Base-by-base conservation (phyloP, 768 basidiomycete species). In the Daedaleopsis sinensis region DNA sequence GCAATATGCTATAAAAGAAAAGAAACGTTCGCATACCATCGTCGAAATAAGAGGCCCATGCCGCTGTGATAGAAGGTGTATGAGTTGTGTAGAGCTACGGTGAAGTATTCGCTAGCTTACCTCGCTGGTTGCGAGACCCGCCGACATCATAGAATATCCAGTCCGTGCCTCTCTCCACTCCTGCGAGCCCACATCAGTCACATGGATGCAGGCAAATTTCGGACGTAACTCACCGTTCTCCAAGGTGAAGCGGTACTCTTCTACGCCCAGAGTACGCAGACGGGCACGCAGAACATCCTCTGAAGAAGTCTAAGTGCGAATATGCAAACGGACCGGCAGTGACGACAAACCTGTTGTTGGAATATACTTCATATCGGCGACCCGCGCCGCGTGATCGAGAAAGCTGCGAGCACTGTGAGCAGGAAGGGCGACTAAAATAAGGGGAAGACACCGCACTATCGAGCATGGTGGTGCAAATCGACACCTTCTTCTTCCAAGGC, bases 121-220 rank as follows among this genome's bases (percentile, higher is more conserved):
- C 81, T 72, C 84, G 72, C 67, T 86, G 82, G 61, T 77, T 78
- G 37, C 81, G 74, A 56, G 80, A 79, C 0, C 86, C 87, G 21
- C 86, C 84, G 18, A 88, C 83, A 62, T 89, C 87, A 66, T 86
- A 87, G 47, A 88, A 80, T 1, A 80, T 77, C 85, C 86, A 88
- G 16, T 81, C 70, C 1, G 76, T 72, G 5, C 59, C 43, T 23
- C 70, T 64, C 43, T 64, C 63, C 15, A 43, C 59, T 18, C 67
- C 57, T 50, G 50, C 44, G 12, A 43, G 21, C 2, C 7, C 27
- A 32, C 4, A 32, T 32, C 27, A 32, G 27, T 32, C 27, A 32
- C 27, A 32, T 3, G 27, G 7, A 32, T 32, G 27, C 27, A 32
- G 27, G 27, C 27, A 32, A 32, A 32, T 7, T 32, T 32, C 27